Evolutionary conservation across 2,329 filamentous ascomycete species (phyloP), one percentile per base, ranked within the genome.

Genomic region (Pyricularia grisea): DNA sequence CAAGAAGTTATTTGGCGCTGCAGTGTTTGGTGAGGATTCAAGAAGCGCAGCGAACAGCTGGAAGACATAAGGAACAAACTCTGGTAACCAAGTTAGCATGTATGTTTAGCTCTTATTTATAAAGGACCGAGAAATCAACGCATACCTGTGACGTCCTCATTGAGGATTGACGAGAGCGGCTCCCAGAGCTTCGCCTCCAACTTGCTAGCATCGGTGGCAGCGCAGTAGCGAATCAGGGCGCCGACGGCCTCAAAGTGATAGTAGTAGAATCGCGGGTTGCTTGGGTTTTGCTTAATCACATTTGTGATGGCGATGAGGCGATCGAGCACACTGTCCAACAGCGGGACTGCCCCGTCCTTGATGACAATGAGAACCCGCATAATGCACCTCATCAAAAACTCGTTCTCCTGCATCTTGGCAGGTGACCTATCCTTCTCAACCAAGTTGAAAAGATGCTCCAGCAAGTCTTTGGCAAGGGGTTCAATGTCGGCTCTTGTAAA

Each of bases 261-360:
- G 82, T 99, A 99, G 81, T 97, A 97, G 81, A 99, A 99, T 14
- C 93, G 88, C 2, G 95, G 95, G 79, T 99, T 99, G 81, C 94
- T 97, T 0, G 95, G 95, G 79, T 99, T 99, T 74, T 91, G 87
- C 76, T 93, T 91, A 79, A 98, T 98, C 73, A 97, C 90, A 75
- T 91, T 91, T 66, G 94, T 97, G 74, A 99, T 97, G 71, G 87
- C 90, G 75, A 97, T 88, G 70, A 99, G 86, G 77, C 96, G 93
- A 68, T 88, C 86, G 68, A 98, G 82, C n/a, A 97, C 88, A 73
- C 85, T 87, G 73, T 97, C 92, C 6, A 90, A 84, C 66, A 95
- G 88, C 1, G 89, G 85, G 2, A 89, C 80, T 17, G 94, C 88
- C 31, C 89, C 91, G 66, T 97, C 94, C 77, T 91, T 92, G 78